Conservation (phyloP, 1,284 basidiomycete species). For the Pseudozyma hubeiensis region DNA sequence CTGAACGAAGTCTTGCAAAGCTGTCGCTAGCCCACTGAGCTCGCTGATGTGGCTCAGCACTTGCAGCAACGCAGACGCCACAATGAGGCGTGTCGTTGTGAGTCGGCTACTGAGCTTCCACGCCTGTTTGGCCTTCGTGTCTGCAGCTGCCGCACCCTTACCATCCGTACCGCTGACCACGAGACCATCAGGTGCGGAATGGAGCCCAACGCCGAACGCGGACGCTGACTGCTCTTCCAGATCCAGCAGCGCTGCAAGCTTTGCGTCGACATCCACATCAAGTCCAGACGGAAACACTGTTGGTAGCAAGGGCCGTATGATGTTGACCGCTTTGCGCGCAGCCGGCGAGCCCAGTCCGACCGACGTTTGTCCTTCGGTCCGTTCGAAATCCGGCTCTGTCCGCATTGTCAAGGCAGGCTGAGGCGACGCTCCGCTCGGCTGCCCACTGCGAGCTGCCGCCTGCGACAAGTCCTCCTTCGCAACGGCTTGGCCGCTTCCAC, state of each 20-base stretch:
- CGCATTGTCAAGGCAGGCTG: constrained; percentile 15
- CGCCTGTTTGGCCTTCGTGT: constrained; percentile 2
- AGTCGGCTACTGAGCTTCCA: constrained; percentile 39
- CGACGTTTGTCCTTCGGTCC: neutral
- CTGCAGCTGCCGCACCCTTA: neutral
- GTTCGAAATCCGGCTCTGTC: constrained; percentile 17
- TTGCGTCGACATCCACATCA: constrained; percentile 33
- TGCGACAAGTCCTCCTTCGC: constrained; percentile 3
- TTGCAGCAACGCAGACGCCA: constrained; percentile 35
- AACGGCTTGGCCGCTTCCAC: constrained; percentile 3
- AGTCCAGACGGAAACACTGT: constrained; percentile 49
- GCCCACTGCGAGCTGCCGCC: constrained; percentile 2
- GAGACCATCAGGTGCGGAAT: constrained; percentile 27
- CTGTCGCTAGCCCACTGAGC: constrained; percentile 16
- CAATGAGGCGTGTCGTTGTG: constrained; percentile 28
- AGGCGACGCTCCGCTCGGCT: neutral
- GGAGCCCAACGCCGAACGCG: constrained; percentile 25
- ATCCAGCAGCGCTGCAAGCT: constrained; percentile 25
- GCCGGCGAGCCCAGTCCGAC: constrained; percentile 30
- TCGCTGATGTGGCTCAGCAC: constrained; percentile 31
- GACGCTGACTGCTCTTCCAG: constrained; percentile 7
- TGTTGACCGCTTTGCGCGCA: constrained; percentile 51
- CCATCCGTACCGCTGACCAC: constrained; percentile 18
- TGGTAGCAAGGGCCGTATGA: constrained; percentile 54
- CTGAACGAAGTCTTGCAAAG: constrained; percentile 28